These are phyloP conservation scores for Paecilomyces dactylethromorphus DNA, from an alignment of 2,329 filamentous ascomycete species.

Conservation along the genomic window DNA sequence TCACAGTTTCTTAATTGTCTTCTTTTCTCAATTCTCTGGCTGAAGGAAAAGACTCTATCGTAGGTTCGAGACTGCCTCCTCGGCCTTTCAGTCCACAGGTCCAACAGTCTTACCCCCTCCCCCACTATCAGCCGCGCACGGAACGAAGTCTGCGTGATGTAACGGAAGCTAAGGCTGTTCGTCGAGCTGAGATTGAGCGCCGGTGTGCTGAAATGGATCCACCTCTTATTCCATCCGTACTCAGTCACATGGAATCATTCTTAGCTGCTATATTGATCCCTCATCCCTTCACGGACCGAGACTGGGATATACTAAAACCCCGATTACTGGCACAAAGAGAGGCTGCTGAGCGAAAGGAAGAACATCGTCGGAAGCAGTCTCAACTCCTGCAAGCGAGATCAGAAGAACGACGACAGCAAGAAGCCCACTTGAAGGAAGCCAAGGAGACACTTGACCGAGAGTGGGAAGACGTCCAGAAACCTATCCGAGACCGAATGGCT, in stretches of 20 bases:
- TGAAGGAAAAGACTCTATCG: background rate
- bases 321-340: constrained; percentile 60
- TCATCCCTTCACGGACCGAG: constrained; percentile 59
- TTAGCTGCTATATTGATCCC: constrained; percentile 66
- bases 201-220: constrained; percentile 61
- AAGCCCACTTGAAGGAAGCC: constrained; percentile 44
- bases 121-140: constrained; percentile 11
- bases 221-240: constrained; percentile 55
- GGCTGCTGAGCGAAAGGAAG: constrained; percentile 54
- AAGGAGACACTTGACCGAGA: constrained; percentile 59
- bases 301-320: constrained; percentile 64
- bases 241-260: constrained; percentile 67
- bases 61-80: constrained; percentile 6
- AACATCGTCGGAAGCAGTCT: constrained; percentile 43
- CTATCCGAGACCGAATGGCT: constrained; percentile 59
- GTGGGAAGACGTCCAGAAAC: constrained; percentile 65
- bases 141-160: constrained; percentile 58
- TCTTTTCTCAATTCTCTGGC: background rate
- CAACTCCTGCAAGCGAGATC: constrained; percentile 40
- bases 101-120: constrained; percentile 1
- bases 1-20: background rate
- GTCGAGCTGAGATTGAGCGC: constrained; percentile 65
- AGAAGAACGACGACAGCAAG: constrained; percentile 41
- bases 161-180: constrained; percentile 56
- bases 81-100: constrained; percentile 4